Conservation (phyloP, 2,329 filamentous ascomycete genomes). For the Ascosphaera acerosa region DNA sequence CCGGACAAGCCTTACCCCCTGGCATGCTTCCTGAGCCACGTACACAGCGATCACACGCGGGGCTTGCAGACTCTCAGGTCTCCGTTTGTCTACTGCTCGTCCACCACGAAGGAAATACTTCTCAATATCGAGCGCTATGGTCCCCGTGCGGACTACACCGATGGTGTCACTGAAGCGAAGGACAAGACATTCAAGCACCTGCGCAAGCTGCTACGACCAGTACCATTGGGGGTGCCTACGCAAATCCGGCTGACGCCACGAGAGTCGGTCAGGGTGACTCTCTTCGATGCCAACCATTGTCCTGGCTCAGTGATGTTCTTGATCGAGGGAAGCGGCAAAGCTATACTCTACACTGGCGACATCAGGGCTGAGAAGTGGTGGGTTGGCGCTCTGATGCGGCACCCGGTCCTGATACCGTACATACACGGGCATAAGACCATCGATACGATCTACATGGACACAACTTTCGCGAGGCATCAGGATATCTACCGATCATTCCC, state of each 20-base stretch:
- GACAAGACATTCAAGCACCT: constrained; percentile 56
- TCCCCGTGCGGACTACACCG: constrained; percentile 57
- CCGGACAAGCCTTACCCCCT: constrained; percentile 34
- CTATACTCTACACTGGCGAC: constrained; percentile 72
- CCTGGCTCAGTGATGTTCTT: constrained; percentile 80
- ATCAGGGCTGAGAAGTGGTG: constrained; percentile 72
- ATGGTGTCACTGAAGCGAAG: constrained; percentile 49
- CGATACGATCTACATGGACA: constrained; percentile 73
- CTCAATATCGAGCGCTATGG: constrained; percentile 54
- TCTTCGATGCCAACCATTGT: constrained; percentile 84
- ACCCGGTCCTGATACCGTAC: constrained; percentile 53
- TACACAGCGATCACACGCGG: constrained; percentile 70
- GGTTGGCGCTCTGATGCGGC: constrained; percentile 44
- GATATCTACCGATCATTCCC: constrained; percentile 27
- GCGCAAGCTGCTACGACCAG: constrained; percentile 43
- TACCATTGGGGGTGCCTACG: constrained; percentile 61
- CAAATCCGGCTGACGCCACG: constrained; percentile 46
- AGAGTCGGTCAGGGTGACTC: constrained; percentile 47
- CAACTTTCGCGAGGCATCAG: constrained; percentile 39
- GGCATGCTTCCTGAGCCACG: constrained; percentile 75
- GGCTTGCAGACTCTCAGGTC: constrained; percentile 53
- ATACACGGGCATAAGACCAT: constrained; percentile 37
- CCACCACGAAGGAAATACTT: constrained; percentile 54
- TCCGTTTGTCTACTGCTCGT: constrained; percentile 77
- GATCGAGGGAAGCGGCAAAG: constrained; percentile 45